Conservation (phyloP, 2,329 filamentous ascomycete genomes). For the Diaporthe citrichinensis region DNA sequence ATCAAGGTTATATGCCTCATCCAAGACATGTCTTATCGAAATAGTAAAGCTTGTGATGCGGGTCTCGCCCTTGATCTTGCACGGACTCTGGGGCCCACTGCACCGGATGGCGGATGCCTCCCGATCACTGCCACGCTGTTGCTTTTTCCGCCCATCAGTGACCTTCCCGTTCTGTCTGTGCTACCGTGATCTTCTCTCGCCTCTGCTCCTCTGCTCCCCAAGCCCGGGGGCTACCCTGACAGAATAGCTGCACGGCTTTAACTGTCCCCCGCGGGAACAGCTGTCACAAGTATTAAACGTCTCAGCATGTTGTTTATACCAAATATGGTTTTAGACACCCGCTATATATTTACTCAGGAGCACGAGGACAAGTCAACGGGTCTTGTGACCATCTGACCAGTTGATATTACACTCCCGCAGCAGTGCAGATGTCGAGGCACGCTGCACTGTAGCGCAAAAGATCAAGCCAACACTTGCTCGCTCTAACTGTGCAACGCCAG, state of each 20-base stretch:
- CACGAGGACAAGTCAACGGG: neutral
- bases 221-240: constrained; percentile 11
- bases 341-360: neutral
- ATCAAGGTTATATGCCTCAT: constrained; percentile 15
- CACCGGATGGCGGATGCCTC: constrained; percentile 7
- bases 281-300: constrained; percentile 6
- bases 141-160: constrained; percentile 17
- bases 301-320: neutral
- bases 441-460: neutral
- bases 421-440: neutral
- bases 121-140: constrained; percentile 25
- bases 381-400: neutral
- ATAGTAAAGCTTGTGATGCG: constrained; percentile 24
- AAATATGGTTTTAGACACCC: neutral
- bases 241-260: neutral
- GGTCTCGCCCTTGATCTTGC: constrained; percentile 18
- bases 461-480: neutral
- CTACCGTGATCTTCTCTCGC: constrained; percentile 1
- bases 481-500: neutral
- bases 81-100: constrained; percentile 20
- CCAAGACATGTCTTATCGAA: constrained; percentile 25
- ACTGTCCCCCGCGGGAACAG: constrained; percentile 1
- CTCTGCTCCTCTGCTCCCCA: neutral
- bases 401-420: neutral
- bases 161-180: constrained; percentile 30